Evolutionary conservation across 2,329 filamentous ascomycete species (phyloP), one percentile per base, ranked within the genome.

Genomic region (Cercospora janseana): DNA sequence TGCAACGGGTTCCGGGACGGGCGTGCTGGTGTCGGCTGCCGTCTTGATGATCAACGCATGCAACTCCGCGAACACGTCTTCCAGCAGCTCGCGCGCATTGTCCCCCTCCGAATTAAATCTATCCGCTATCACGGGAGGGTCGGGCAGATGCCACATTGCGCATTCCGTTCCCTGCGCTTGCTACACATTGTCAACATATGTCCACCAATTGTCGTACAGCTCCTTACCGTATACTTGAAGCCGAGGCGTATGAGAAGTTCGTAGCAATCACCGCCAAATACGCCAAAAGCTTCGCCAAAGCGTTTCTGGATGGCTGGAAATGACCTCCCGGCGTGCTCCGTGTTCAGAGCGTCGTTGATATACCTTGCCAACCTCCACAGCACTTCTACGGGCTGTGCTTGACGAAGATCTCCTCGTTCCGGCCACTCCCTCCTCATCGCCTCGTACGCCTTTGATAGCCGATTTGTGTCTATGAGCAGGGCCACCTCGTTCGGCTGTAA

Each of bases 281-380:
- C 6, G 7, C 81, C 83, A 64, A 86, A 85, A 2, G 78, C 78
- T 54, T 80, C 73, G 59, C 80, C 72, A 57, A 85, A 87, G 49
- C 79, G 78, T 63, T 83, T 82, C 61, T 87, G 87, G 12, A 76
- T 66, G 6, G 76, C 70, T 4, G 78, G 77, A 58, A 87, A 82
- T 35, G 72, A 67, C 56, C 76, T 75, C 58, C 75, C 77, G 26
- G 73, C 74, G 38, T 75, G 72, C 5, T 68, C 65, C 15, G 76
- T 70, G 35, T 74, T 72, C 49, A 82, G 66, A 6, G 80, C 74
- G 67, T 87, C 83, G 7, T 63, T 70, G 44, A 87, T 69, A 62
- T 87, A 87, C 38, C 73, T 73, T 49, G 76, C 73, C 31, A 87
- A 69, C 54, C 78, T 79, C 35, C 73, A 69, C 37, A 85, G 66